phyloP scores from a whole-genome alignment of 345 rosid genomes.

The Garcia nutans region DNA sequence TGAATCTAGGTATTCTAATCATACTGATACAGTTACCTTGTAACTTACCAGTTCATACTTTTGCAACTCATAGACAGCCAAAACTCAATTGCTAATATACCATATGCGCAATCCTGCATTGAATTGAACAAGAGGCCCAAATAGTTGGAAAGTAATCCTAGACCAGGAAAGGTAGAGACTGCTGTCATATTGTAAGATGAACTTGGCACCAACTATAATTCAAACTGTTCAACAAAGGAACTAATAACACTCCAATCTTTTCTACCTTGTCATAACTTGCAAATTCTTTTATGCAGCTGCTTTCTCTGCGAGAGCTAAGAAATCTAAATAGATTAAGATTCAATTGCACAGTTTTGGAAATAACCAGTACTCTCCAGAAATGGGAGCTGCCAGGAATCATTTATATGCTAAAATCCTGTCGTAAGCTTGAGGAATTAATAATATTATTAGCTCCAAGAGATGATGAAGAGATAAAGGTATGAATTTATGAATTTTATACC shows the following conservation, averaged over 20 bases:
- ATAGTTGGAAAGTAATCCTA: background rate
- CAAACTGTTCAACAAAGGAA: background rate
- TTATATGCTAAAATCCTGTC: slow-evolving; percentile 18
- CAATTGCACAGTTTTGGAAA: background rate
- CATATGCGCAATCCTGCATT: background rate
- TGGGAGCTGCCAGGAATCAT: slow-evolving; percentile 22
- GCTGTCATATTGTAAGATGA: background rate
- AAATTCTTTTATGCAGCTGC: slow-evolving; percentile 12
- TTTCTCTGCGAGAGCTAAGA: slow-evolving; percentile 11
- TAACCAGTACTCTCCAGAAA: slow-evolving; percentile 7
- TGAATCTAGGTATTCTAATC: slow-evolving; percentile 14
- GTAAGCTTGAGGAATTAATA: background rate
- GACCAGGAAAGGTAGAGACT: background rate
- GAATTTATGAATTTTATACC: background rate
- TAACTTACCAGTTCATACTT: background rate
- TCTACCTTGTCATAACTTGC: background rate
- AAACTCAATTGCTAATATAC: background rate
- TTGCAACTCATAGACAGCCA: background rate
- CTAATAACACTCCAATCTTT: background rate
- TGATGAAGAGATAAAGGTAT: slow-evolving; percentile 1
- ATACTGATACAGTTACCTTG: background rate
- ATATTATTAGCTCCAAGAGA: background rate
- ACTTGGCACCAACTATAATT: background rate
- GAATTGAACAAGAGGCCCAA: background rate
- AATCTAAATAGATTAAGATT: background rate